Percentiles rank a stretch among this genome's conserved stretches.
phyloP scores from a whole-genome alignment of 306 rosid genomes.

The Albizia julibrissin region DNA sequence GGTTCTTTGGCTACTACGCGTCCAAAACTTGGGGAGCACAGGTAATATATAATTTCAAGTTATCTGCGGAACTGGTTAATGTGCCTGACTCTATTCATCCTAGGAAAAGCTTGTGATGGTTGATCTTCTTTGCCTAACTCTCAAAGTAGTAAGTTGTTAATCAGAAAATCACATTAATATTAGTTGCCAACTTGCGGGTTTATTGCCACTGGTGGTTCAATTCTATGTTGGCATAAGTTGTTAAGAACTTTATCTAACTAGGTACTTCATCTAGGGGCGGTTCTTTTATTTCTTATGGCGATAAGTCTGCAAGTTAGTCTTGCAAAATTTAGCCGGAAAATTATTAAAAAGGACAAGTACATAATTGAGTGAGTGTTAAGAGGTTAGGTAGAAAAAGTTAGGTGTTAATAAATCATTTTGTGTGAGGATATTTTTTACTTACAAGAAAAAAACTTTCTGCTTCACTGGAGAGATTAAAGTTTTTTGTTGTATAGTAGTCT shows the following conservation, averaged over 20 bases:
- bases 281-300: not conserved
- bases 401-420: not conserved
- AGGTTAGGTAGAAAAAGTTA: not conserved
- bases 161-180: not conserved
- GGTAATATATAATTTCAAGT: constrained; percentile 47
- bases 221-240: not conserved
- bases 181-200: not conserved
- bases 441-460: not conserved
- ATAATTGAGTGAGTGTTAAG: not conserved
- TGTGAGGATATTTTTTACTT: not conserved
- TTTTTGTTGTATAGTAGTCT: not conserved
- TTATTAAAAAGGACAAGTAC: not conserved
- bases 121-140: constrained; percentile 13
- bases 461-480: not conserved
- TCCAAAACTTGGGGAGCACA: constrained; percentile 84
- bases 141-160: not conserved
- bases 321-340: not conserved
- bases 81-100: not conserved
- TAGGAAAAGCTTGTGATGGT: not conserved
- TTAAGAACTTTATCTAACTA: not conserved
- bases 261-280: not conserved
- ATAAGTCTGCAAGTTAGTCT: not conserved
- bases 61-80: constrained; percentile 16
- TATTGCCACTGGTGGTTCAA: not conserved
- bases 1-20: constrained; percentile 66